Base-by-base conservation (phyloP, 2,329 filamentous ascomycete genomes). In the Mycosphaerella sp. region DNA sequence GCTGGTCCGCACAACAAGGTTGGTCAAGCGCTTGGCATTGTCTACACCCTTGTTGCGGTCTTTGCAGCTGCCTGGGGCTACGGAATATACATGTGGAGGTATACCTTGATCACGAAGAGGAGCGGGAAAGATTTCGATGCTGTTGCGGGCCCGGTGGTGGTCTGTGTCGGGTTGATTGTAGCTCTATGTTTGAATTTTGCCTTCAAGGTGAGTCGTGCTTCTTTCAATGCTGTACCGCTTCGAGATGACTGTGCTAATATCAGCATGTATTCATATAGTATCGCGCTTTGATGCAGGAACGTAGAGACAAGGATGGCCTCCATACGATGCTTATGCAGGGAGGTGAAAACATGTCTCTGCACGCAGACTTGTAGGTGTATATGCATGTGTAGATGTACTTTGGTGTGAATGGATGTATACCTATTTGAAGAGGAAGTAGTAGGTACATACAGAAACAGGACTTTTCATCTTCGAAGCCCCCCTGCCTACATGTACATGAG, bases 81-180 rank as follows among this genome's bases (percentile, higher is more conserved):
- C 71, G 81, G 77, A 56, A 87, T 95, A 76, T 86, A 95, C 67
- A 83, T 85, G 66, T 81, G 80, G 67, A 79, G 93, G 34, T 80
- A 85, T 55, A 79, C 76, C 51, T 83, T 97, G 78, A 98, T 98
- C 67, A 71, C 86, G 39, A 82, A 89, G 70, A 78, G 93, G 60
- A 95, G 89, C 66, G 90, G 89, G 8, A 92, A 86, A 70, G 91
- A 97, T 64, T 95, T 98, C 71, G 92, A 98, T 70, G 93, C 90
- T 64, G 76, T 92, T 66, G 72, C 89, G 56, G 93, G 93, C 0
- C 93, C 93, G 0, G 73, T 96, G 52, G 78, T 95, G 7, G 85
- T 97, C 42, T 93, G 88, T 66, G 72, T 86, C 38, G 87, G 90
- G 3, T 70, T 98, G 67, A 85, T 88, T 59, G 66, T 85, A 47